These are phyloP conservation scores for Colletotrichum sp. DNA, from an alignment of 2,329 filamentous ascomycete genomes.

Conservation along the genomic window DNA sequence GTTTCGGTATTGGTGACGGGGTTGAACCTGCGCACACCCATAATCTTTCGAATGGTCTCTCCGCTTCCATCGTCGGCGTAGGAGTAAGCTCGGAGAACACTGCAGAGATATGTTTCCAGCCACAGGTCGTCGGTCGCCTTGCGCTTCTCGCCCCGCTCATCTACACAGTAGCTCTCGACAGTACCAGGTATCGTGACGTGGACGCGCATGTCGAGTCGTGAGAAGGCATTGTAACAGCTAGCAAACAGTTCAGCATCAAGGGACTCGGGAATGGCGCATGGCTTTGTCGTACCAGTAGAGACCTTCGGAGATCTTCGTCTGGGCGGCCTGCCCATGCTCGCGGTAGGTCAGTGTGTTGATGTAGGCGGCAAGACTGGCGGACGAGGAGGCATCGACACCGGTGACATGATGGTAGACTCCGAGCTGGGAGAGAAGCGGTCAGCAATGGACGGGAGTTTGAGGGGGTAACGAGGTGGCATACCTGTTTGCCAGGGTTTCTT, in stretches of 20 bases:
- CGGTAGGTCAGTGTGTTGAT: slow-evolving; percentile 97
- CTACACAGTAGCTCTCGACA: slow-evolving; percentile 96
- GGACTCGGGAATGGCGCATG: slow-evolving; percentile 33
- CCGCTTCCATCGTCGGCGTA: slow-evolving; percentile 96
- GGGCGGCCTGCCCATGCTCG: slow-evolving; percentile 73
- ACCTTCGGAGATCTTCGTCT: slow-evolving; percentile 88
- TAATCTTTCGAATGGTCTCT: slow-evolving; percentile 93
- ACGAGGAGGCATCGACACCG: slow-evolving; percentile 95
- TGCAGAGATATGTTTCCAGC: slow-evolving; percentile 97
- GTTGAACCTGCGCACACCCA: slow-evolving; percentile 96
- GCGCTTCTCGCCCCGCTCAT: slow-evolving; percentile 94
- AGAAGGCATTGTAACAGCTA: slow-evolving; percentile 98
- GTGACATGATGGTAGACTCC: slow-evolving; percentile 98
- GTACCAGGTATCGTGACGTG: slow-evolving; percentile 96
- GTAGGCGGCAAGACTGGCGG: slow-evolving; percentile 94
- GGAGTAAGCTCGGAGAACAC: slow-evolving; percentile 89
- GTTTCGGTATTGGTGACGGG: slow-evolving; percentile 98
- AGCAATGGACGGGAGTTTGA: slow-evolving; percentile 7
- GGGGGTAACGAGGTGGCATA: slow-evolving; percentile 27
- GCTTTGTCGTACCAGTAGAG: slow-evolving; percentile 75
- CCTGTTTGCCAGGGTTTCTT: slow-evolving; percentile 61
- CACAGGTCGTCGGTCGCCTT: slow-evolving; percentile 93
- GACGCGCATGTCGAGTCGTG: slow-evolving; percentile 95
- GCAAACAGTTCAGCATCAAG: not conserved
- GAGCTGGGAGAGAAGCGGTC: slow-evolving; percentile 53